Conservation (phyloP, 257 asterid species). For the Thymus quinquecostatus region DNA sequence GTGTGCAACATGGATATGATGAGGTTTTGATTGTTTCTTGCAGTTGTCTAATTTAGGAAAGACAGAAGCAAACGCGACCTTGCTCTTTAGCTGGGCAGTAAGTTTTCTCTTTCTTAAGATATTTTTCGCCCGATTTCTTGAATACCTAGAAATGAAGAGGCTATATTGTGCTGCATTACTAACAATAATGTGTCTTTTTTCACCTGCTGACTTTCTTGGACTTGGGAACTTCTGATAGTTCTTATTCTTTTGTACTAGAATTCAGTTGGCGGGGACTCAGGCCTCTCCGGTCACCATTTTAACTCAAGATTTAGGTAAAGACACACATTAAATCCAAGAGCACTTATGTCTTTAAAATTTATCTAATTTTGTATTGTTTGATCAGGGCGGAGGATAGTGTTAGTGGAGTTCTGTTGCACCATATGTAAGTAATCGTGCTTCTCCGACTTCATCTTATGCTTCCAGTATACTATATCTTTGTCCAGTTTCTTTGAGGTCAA, state of each 20-base stretch:
- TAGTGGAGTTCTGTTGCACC: slow-evolving; percentile 89
- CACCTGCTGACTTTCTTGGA: not conserved
- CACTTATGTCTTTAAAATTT: slow-evolving; percentile 28
- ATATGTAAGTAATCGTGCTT: slow-evolving; percentile 63
- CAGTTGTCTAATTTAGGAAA: slow-evolving; percentile 85
- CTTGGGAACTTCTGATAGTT: slow-evolving; percentile 26
- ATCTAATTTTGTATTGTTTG: slow-evolving; percentile 34
- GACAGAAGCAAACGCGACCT: slow-evolving; percentile 72
- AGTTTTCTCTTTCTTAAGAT: slow-evolving; percentile 36
- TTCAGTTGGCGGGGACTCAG: slow-evolving; percentile 96
- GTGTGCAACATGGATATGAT: slow-evolving; percentile 26
- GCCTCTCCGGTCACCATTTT: slow-evolving; percentile 82
- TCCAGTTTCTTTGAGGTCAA: slow-evolving; percentile 13
- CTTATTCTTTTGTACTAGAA: slow-evolving; percentile 57
- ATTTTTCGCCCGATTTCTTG: slow-evolving; percentile 17
- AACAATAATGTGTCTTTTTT: slow-evolving; percentile 7
- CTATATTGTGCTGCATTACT: slow-evolving; percentile 9
- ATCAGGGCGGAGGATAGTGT: slow-evolving; percentile 67
- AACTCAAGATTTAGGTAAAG: slow-evolving; percentile 73
- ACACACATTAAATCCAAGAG: slow-evolving; percentile 26
- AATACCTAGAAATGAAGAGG: slow-evolving; percentile 11
- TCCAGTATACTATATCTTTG: slow-evolving; percentile 11
- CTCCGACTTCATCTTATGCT: slow-evolving; percentile 18
- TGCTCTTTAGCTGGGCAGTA: slow-evolving; percentile 98
- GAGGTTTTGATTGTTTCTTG: slow-evolving; percentile 35